Evolutionary conservation across 129 eudicot species (phyloP).

Genomic region (Solidago caesia): DNA sequence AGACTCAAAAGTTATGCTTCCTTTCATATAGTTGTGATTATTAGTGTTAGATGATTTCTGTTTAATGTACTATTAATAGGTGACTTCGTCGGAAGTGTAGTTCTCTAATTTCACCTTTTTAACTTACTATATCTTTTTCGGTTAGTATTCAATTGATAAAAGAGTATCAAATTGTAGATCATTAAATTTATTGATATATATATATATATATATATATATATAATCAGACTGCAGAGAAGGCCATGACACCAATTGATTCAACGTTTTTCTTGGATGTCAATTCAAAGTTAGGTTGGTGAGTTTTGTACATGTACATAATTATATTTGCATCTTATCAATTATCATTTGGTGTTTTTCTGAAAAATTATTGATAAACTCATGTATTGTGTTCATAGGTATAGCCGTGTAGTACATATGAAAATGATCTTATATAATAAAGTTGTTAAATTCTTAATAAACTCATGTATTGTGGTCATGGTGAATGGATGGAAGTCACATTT

Average conservation of each 20-base stretch:
- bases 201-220: background rate
- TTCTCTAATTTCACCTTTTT: no score
- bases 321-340: background rate
- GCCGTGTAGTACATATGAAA: no score
- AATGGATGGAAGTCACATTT: slow-evolving; percentile 52
- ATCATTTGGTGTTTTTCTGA: slow-evolving; percentile 12
- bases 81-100: background rate
- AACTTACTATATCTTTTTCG: no score
- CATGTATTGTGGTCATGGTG: slow-evolving; percentile 7
- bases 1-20: background rate
- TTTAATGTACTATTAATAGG: background rate
- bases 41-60: background rate
- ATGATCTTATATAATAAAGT: no score
- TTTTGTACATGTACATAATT: slow-evolving; percentile 19
- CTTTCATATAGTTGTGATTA: no score
- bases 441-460: no score
- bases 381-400: no score
- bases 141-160: no score
- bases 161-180: background rate
- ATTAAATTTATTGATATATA: background rate
- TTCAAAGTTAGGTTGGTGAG: slow-evolving; percentile 91
- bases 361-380: background rate
- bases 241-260: slow-evolving; percentile 98
- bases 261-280: slow-evolving; percentile 97
- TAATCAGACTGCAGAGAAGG: slow-evolving; percentile 91